A percentile compares a stretch with the other conserved stretches of the same genome.
These are phyloP conservation scores for Leccinum olivaceopallidum DNA, from an alignment of 768 basidiomycete species.

Conservation along the genomic window DNA sequence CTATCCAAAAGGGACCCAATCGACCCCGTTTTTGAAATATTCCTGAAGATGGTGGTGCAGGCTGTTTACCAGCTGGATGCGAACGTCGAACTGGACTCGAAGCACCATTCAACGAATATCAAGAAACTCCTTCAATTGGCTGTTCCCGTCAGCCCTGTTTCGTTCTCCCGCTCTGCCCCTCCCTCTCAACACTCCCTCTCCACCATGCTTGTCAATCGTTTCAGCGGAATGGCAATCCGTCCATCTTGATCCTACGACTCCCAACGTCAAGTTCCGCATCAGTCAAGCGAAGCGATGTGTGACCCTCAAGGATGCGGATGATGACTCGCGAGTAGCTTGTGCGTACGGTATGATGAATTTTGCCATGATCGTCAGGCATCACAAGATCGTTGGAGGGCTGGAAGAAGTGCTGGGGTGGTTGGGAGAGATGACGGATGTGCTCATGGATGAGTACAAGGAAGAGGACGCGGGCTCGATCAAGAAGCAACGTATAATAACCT, in stretches of 20 bases:
- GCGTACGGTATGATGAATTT: slow-evolving; percentile 77
- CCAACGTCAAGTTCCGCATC: slow-evolving; percentile 52
- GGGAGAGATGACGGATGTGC: slow-evolving; percentile 51
- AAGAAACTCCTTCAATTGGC: slow-evolving; percentile 73
- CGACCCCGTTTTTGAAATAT: slow-evolving; percentile 78
- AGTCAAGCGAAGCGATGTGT: slow-evolving; percentile 68
- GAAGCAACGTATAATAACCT: slow-evolving; percentile 34
- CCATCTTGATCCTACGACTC: slow-evolving; percentile 57
- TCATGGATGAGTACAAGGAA: slow-evolving; percentile 56
- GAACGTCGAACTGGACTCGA: slow-evolving; percentile 34
- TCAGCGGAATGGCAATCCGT: slow-evolving; percentile 71
- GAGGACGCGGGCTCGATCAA: slow-evolving; percentile 24
- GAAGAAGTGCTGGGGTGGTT: slow-evolving; percentile 63
- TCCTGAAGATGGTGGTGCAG: slow-evolving; percentile 79
- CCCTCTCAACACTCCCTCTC: slow-evolving; percentile 60
- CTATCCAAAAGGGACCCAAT: slow-evolving; percentile 48
- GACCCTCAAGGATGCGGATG: slow-evolving; percentile 63
- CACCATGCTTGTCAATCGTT: slow-evolving; percentile 81
- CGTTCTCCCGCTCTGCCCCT: slow-evolving; percentile 55
- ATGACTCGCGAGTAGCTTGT: slow-evolving; percentile 62
- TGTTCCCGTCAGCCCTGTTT: slow-evolving; percentile 68
- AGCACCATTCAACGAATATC: slow-evolving; percentile 42
- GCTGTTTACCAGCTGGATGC: slow-evolving; percentile 41
- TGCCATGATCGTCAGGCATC: slow-evolving; percentile 58
- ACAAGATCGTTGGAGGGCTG: slow-evolving; percentile 44